Conservation (phyloP, 257 asterid genomes). For the Salvia splendens region DNA sequence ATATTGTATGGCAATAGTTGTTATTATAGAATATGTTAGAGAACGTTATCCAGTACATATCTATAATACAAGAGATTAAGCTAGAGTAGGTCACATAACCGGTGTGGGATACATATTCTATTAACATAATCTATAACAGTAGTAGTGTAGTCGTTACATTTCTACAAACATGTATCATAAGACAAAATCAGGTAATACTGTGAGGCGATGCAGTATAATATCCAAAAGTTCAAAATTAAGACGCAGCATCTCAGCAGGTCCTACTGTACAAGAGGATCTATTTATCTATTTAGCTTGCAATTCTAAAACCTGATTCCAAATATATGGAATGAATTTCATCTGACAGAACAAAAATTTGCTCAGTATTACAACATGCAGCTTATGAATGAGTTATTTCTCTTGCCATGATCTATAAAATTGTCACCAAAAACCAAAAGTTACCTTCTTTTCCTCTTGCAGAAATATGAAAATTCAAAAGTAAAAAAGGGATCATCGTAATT, state of each 20-base stretch:
- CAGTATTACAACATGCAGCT: background rate
- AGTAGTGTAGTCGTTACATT: background rate
- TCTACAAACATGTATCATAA: background rate
- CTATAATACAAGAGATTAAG: too few species aligned
- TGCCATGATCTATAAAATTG: background rate
- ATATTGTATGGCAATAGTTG: too few species aligned
- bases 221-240: background rate
- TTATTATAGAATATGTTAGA: too few species aligned
- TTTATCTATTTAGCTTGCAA: background rate
- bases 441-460: slow-evolving; percentile 4
- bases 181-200: slow-evolving; percentile 4
- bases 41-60: too few species aligned
- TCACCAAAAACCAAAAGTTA: background rate
- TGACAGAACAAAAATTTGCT: background rate
- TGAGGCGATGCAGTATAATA: background rate
- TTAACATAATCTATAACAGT: background rate
- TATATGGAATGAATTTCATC: slow-evolving; percentile 5
- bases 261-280: too few species aligned
- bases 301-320: background rate
- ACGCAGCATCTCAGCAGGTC: background rate
- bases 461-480: slow-evolving; percentile 3
- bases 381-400: background rate
- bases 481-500: slow-evolving; percentile 7
- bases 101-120: too few species aligned
- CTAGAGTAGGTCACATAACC: too few species aligned